Base-by-base conservation (phyloP, 495 filamentous ascomycete species). In the Chaetomidium leptoderma region DNA sequence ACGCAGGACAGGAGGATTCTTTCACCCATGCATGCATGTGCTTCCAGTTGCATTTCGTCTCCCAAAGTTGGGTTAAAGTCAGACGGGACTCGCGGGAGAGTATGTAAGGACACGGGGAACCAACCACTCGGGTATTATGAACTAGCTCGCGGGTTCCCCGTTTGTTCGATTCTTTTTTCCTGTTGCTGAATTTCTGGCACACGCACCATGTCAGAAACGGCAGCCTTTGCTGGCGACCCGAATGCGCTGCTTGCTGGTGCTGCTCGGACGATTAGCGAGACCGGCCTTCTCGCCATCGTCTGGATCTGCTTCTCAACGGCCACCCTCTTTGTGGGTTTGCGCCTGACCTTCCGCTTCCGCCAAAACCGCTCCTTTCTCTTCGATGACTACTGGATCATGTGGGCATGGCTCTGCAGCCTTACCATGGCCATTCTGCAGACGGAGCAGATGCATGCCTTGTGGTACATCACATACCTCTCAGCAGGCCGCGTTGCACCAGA, bases 361-460 rank as follows among this genome's bases (percentile, higher is more conserved):
- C 40, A 46, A 6, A 44, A 55, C 29, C 29, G 42, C 40, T 26
- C 30, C 29, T 36, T 55, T 11, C 29, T 55, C 19, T 7, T 14
- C 17, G 53, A 55, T 16, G 53, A 55, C 30, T 44, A 46, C 40
- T 45, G 39, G 40, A 55, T 55, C 19, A 36, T 55, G 6, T 36
- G 35, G 1, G 53, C 53, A 17, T 55, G 53, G 53, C 27, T 36
- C 30, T 8, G 6, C 19, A 1, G 35, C 10, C 27, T 46, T 2
- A 55, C 53, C 40, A 55, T 55, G 53, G 19, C n/a, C 3, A 46
- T 45, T 4, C 30, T 55, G 10, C 53, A 55, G 26, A 55, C 32
- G 53, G 21, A 23, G 19, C 53, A 55, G 40, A n/a, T 30, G 30
- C 19, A n/a, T 2, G 6, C 39, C 17, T 30, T 55, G 40, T 55